Evolutionary conservation across 306 rosid genomes (phyloP).

Genomic region (peach (Prunus persica)): DNA sequence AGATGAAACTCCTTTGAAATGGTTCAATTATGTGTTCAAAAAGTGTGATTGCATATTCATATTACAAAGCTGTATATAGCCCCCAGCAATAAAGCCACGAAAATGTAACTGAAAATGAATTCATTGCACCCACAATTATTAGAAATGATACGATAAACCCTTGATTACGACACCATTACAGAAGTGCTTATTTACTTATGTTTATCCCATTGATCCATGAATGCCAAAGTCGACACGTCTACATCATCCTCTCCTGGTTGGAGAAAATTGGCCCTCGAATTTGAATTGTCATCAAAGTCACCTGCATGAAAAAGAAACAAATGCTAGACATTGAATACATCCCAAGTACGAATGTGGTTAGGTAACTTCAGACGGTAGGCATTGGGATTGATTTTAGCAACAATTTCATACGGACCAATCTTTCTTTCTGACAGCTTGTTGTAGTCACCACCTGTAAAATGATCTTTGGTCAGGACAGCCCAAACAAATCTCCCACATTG

Average conservation of each 20-base stretch:
- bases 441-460: not conserved
- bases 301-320: not conserved
- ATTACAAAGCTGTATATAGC: too few species aligned
- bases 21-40: too few species aligned
- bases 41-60: too few species aligned
- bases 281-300: not conserved
- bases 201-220: not conserved
- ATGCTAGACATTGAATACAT: not conserved
- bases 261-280: not conserved
- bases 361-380: not conserved
- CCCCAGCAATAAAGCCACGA: too few species aligned
- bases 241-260: not conserved
- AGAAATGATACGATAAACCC: too few species aligned
- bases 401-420: not conserved
- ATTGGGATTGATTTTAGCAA: not conserved
- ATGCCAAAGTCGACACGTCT: too few species aligned
- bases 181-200: too few species aligned
- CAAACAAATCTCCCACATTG: not conserved
- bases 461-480: not conserved
- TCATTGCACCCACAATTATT: too few species aligned
- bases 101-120: too few species aligned
- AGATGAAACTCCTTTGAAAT: too few species aligned
- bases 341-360: too few species aligned
- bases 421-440: not conserved
- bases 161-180: too few species aligned